Conservation (phyloP, 1,139 yeast species). For the Yamadazyma jaroonii region DNA sequence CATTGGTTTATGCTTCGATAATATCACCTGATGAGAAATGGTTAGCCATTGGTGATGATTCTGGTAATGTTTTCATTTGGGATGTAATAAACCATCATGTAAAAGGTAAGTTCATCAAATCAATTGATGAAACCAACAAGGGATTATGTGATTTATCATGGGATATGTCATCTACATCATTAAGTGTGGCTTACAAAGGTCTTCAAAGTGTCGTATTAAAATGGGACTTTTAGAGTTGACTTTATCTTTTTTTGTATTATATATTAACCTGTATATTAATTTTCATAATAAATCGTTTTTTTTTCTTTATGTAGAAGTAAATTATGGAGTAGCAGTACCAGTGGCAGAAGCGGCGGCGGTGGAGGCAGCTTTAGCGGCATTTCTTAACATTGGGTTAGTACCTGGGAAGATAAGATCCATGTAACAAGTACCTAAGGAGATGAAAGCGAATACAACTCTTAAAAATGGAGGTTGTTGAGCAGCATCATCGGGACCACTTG, state of each 20-base stretch:
- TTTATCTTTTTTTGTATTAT: constrained; percentile 3
- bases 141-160: constrained; percentile 45
- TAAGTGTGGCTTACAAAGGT: constrained; percentile 44
- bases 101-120: too few species aligned
- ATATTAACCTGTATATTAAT: constrained; percentile 4
- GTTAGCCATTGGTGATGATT: constrained; percentile 63
- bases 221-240: constrained; percentile 6
- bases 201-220: constrained; percentile 36
- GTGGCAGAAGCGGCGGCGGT: constrained; percentile 21
- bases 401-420: constrained; percentile 46
- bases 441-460: constrained; percentile 43
- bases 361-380: constrained; percentile 18
- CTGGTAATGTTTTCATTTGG: constrained; percentile 58
- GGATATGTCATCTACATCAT: constrained; percentile 31
- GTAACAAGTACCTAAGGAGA: constrained; percentile 52
- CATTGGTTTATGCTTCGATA: constrained; percentile 45
- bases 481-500: constrained; percentile 20
- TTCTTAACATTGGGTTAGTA: constrained; percentile 27
- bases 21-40: constrained; percentile 48
- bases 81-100: constrained; percentile 18
- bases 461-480: constrained; percentile 39
- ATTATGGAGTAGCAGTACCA: constrained; percentile 14
- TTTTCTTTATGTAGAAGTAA: background rate
- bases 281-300: constrained; percentile 2
- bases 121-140: constrained; percentile 11